phyloP scores from a whole-genome alignment of 495 filamentous ascomycete genomes.

The Talaromyces thailandensis region DNA sequence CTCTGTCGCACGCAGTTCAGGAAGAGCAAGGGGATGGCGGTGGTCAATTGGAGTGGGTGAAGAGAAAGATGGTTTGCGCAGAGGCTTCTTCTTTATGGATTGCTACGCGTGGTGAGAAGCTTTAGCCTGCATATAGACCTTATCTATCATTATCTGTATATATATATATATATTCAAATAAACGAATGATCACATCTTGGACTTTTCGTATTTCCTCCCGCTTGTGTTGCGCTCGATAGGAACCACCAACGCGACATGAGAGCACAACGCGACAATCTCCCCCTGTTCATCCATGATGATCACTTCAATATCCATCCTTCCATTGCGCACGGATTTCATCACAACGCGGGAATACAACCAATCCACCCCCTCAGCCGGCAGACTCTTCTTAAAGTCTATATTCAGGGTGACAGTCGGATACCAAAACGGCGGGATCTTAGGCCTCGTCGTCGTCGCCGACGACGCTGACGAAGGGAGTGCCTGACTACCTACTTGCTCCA shows the following conservation, averaged over 20 bases:
- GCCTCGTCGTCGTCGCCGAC: constrained; percentile 12
- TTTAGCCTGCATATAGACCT: background rate
- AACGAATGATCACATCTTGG: constrained; percentile 19
- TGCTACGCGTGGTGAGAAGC: background rate
- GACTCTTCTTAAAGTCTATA: constrained; percentile 54
- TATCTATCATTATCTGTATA: background rate
- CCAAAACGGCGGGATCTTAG: constrained; percentile 44
- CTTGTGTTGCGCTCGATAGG: constrained; percentile 43
- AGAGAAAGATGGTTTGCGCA: constrained; percentile 21
- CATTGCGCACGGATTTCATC: constrained; percentile 49
- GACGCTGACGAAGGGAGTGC: constrained; percentile 13
- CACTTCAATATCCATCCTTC: constrained; percentile 58
- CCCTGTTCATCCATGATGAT: constrained; percentile 47
- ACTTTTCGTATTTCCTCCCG: constrained; percentile 18
- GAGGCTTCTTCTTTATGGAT: constrained; percentile 37
- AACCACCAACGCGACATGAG: constrained; percentile 55
- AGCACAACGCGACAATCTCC: constrained; percentile 51
- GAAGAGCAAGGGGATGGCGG: constrained; percentile 22
- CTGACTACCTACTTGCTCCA: constrained; percentile 25
- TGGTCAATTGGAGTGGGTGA: constrained; percentile 22
- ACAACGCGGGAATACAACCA: constrained; percentile 56
- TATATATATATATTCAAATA: background rate
- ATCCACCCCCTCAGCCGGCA: constrained; percentile 50
- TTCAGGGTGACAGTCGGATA: constrained; percentile 71
- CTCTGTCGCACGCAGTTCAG: constrained; percentile 30